A percentile compares a stretch with the other conserved stretches of the same genome.
Conservation (phyloP, 805 yeast genomes). For the Nakazawaea ernobii region DNA sequence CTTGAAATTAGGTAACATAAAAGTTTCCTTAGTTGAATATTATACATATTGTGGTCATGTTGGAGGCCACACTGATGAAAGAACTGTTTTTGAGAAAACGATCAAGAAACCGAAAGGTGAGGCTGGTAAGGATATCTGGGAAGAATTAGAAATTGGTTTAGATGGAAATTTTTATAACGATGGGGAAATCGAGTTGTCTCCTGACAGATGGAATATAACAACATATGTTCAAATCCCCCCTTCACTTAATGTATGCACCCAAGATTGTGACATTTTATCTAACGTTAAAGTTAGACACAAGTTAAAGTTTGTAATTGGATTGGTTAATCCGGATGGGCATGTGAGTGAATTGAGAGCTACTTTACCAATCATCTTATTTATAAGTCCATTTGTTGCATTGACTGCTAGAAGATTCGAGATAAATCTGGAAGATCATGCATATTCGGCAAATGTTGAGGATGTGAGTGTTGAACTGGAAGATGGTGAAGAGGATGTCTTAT, state of each 20-base stretch:
- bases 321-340: conserved; percentile 45
- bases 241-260: conserved; percentile 70
- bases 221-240: conserved; percentile 63
- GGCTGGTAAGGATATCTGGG: conserved; percentile 38
- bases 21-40: conserved; percentile 62
- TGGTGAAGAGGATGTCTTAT: conserved; percentile 33
- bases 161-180: conserved; percentile 34
- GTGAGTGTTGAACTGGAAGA: conserved; percentile 14
- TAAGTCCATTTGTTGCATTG: conserved; percentile 73
- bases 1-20: conserved; percentile 67
- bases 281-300: conserved; percentile 57
- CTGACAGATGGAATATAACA: conserved; percentile 72
- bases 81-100: conserved; percentile 45
- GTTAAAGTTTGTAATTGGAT: conserved; percentile 35
- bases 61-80: conserved; percentile 59
- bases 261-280: conserved; percentile 71
- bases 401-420: conserved; percentile 33
- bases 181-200: conserved; percentile 24
- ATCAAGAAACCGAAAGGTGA: conserved; percentile 37
- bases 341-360: conserved; percentile 46
- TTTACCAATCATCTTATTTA: conserved; percentile 35
- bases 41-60: conserved; percentile 49
- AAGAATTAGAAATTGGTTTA: conserved; percentile 24
- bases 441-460: conserved; percentile 10
- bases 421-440: conserved; percentile 15